Evolutionary conservation across 164 flowering plant genomes (phyloP).

Genomic region (Brasenia schreberi): DNA sequence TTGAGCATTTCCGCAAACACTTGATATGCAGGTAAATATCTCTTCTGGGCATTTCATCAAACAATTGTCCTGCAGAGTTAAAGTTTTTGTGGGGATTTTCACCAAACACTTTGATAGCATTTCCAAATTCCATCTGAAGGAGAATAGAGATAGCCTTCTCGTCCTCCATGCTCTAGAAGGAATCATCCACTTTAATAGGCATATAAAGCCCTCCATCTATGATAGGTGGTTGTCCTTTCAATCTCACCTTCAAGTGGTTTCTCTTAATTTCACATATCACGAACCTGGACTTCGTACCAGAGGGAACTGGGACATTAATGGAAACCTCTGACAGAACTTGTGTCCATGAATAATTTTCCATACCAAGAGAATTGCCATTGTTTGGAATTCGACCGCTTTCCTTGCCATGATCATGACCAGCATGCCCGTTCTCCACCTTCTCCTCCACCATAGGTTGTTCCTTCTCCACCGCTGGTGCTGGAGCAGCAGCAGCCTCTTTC

Average conservation of each 20-base stretch:
- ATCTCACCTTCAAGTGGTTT: conserved; percentile 68
- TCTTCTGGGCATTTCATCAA: too few relatives aligned
- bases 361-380: conserved; percentile 74
- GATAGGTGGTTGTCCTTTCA: conserved; percentile 89
- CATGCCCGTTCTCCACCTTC: neutral
- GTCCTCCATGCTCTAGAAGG: conserved; percentile 90
- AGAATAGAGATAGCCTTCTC: too few relatives aligned
- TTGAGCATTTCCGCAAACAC: too few relatives aligned
- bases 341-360: conserved; percentile 86
- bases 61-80: too few relatives aligned
- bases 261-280: conserved; percentile 76
- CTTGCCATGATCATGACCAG: neutral
- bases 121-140: too few relatives aligned
- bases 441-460: neutral
- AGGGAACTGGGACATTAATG: conserved; percentile 59
- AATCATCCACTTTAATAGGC: conserved; percentile 73
- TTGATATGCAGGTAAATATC: too few relatives aligned
- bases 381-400: conserved; percentile 32
- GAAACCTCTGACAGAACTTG: conserved; percentile 77
- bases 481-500: neutral
- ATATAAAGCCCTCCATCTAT: conserved; percentile 71
- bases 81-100: too few relatives aligned
- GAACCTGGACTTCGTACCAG: conserved; percentile 74
- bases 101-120: too few relatives aligned
- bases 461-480: neutral